Evolutionary conservation across 2,329 filamentous ascomycete genomes (phyloP).

Genomic region (Sclerotinia glacialis): DNA sequence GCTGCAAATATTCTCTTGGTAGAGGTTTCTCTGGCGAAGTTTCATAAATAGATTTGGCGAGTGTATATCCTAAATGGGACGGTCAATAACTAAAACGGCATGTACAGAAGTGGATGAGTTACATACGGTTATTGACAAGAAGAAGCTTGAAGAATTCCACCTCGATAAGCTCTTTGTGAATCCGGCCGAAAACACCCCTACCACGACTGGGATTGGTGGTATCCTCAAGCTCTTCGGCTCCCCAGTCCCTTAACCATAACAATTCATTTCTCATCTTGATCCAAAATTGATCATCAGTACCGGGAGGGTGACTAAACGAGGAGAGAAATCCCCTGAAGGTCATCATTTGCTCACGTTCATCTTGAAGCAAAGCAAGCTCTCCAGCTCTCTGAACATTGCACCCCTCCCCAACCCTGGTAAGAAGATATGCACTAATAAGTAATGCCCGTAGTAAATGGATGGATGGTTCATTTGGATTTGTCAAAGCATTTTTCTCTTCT

Average conservation of each 20-base stretch:
- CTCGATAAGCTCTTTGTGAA: constrained; percentile 63
- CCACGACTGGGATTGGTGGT: constrained; percentile 43
- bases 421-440: constrained; percentile 57
- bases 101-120: constrained; percentile 19
- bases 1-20: constrained; percentile 50
- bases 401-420: constrained; percentile 49
- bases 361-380: constrained; percentile 62
- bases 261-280: constrained; percentile 59
- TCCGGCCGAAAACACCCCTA: constrained; percentile 52
- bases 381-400: constrained; percentile 54
- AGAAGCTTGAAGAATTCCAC: constrained; percentile 68
- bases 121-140: constrained; percentile 58
- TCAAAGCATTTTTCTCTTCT: constrained; percentile 60
- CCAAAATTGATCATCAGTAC: constrained; percentile 64
- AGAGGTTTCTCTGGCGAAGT: constrained; percentile 51
- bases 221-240: constrained; percentile 47
- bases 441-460: constrained; percentile 61
- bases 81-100: not conserved
- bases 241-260: constrained; percentile 74
- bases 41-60: constrained; percentile 63
- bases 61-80: constrained; percentile 51
- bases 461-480: constrained; percentile 54
- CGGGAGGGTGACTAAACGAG: constrained; percentile 45
- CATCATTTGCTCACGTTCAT: constrained; percentile 61
- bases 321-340: constrained; percentile 50